Conservation (phyloP, 2,329 filamentous ascomycete genomes). For the Aureobasidium sp. region DNA sequence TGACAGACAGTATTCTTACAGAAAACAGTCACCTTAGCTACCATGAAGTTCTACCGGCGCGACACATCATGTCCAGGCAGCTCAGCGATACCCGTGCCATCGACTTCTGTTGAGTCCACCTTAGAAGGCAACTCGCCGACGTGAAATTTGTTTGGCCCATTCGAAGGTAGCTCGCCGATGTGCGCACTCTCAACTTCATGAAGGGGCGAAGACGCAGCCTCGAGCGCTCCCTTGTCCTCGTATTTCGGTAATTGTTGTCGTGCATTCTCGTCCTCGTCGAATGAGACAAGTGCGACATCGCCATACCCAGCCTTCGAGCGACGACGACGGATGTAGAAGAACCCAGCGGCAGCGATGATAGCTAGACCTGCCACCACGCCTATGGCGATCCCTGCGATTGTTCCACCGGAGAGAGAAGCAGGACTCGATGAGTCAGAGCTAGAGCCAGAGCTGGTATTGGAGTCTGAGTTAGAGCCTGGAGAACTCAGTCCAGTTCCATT, state of each 20-base stretch:
- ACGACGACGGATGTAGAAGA: neutral
- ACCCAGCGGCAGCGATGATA: neutral
- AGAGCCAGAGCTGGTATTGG: too few species aligned
- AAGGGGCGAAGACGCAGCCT: neutral
- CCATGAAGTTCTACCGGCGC: neutral
- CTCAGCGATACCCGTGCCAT: neutral
- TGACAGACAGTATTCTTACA: too few species aligned
- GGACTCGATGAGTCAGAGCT: neutral
- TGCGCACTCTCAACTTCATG: neutral
- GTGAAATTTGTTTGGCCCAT: neutral
- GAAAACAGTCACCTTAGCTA: too few species aligned
- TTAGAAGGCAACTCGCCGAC: neutral
- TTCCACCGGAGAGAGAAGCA: neutral
- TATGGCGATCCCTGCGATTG: constrained; percentile 3
- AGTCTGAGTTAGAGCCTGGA: neutral
- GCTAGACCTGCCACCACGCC: neutral
- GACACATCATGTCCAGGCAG: neutral
- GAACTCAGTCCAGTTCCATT: too few species aligned
- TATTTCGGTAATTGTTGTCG: neutral
- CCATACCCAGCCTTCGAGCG: neutral
- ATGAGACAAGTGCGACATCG: neutral
- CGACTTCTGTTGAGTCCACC: neutral
- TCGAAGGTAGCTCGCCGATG: neutral
- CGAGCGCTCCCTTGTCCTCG: neutral
- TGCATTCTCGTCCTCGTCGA: neutral